phyloP scores from a whole-genome alignment of 768 basidiomycete genomes.

The Lentinula guzmanii region DNA sequence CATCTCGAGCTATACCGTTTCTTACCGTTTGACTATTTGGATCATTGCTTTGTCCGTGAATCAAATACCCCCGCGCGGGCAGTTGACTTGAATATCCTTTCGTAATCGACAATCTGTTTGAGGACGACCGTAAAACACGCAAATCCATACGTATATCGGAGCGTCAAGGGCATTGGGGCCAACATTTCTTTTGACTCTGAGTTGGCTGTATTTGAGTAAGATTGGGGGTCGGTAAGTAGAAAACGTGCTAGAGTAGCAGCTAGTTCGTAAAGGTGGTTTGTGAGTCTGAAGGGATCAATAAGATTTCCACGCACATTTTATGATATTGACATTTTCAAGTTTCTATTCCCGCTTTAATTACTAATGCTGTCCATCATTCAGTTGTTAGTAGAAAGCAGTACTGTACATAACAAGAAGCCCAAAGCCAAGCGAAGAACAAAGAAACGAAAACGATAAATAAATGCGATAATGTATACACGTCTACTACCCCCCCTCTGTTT shows the following conservation, averaged over 20 bases:
- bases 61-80: neutral
- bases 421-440: neutral
- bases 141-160: neutral
- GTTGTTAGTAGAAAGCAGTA: no score
- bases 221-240: no score
- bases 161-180: no score
- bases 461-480: neutral
- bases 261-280: no score
- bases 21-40: neutral
- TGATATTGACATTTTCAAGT: no score
- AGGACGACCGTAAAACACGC: neutral
- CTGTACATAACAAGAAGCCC: neutral
- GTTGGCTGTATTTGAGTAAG: no score
- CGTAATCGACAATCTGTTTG: neutral
- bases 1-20: neutral
- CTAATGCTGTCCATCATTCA: no score
- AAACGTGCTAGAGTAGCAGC: no score
- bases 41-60: neutral
- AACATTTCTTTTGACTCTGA: no score
- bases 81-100: neutral
- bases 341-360: no score
- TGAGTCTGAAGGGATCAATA: no score
- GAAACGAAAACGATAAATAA: neutral
- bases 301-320: no score
- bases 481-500: neutral